Evolutionary conservation across 2,329 filamentous ascomycete species (phyloP).

Genomic region (Penicillium sp.): DNA sequence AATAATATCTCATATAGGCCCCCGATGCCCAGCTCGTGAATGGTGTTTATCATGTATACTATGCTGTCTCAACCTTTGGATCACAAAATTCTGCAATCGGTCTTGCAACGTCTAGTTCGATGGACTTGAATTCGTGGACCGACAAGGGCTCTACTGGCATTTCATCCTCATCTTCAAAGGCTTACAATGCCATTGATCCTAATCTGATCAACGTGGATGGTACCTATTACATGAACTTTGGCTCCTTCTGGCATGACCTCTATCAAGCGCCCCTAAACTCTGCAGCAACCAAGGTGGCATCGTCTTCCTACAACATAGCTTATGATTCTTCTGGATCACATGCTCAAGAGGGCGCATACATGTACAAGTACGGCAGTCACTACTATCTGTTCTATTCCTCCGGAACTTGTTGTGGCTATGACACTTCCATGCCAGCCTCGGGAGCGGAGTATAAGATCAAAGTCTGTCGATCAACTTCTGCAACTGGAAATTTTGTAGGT

Average conservation of each 20-base stretch:
- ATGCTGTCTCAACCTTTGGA: constrained; percentile 67
- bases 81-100: constrained; percentile 67
- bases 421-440: constrained; percentile 53
- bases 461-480: constrained; percentile 62
- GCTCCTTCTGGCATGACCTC: constrained; percentile 70
- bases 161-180: constrained; percentile 43
- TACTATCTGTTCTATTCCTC: constrained; percentile 69
- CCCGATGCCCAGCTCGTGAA: constrained; percentile 66
- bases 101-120: constrained; percentile 53
- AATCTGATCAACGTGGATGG: constrained; percentile 53
- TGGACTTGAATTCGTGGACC: constrained; percentile 42
- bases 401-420: constrained; percentile 66
- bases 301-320: constrained; percentile 54
- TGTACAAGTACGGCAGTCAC: constrained; percentile 60
- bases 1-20: constrained; percentile 49
- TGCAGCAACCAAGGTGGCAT: constrained; percentile 34
- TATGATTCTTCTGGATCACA: constrained; percentile 58
- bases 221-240: constrained; percentile 62
- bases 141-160: constrained; percentile 39
- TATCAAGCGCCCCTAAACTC: constrained; percentile 60
- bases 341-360: constrained; percentile 61
- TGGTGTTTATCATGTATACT: constrained; percentile 67
- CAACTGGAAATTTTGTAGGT: constrained; percentile 58
- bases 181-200: constrained; percentile 66
- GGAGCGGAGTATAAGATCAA: constrained; percentile 70